Evolutionary conservation across 2,329 filamentous ascomycete genomes (phyloP).

Genomic region (Fusarium buxicola): DNA sequence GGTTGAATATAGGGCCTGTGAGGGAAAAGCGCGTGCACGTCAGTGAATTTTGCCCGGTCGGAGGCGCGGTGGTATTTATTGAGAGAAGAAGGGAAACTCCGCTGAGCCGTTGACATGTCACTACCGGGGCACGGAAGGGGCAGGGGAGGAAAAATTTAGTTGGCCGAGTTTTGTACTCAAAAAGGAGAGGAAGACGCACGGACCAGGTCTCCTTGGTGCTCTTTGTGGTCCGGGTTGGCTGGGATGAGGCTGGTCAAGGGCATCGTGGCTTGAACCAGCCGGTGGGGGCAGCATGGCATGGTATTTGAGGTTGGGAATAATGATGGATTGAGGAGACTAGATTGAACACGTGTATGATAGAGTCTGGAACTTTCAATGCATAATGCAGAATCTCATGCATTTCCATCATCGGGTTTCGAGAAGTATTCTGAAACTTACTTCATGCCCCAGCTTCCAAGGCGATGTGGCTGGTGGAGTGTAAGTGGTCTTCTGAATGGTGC

Average conservation of each 20-base stretch:
- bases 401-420: too few relatives aligned
- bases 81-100: slow-evolving; percentile 54
- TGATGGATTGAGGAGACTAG: too few relatives aligned
- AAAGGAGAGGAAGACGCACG: slow-evolving; percentile 27
- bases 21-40: slow-evolving; percentile 61
- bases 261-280: slow-evolving; percentile 13
- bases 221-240: slow-evolving; percentile 10
- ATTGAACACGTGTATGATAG: too few relatives aligned
- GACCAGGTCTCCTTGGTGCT: slow-evolving; percentile 12
- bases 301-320: not conserved
- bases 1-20: slow-evolving; percentile 52
- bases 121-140: slow-evolving; percentile 53
- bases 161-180: slow-evolving; percentile 45
- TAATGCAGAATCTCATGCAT: too few relatives aligned
- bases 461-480: slow-evolving; percentile 19
- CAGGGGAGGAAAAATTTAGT: slow-evolving; percentile 51
- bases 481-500: slow-evolving; percentile 13
- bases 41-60: slow-evolving; percentile 57
- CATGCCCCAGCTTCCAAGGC: not conserved
- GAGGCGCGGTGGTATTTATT: slow-evolving; percentile 62
- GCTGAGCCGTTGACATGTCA: slow-evolving; percentile 51
- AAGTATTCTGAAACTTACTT: not conserved
- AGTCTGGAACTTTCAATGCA: too few relatives aligned
- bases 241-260: not conserved
- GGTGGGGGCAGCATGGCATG: slow-evolving; percentile 7